Percentiles rank a stretch among this genome's conserved stretches.
Evolutionary conservation across 2,329 filamentous ascomycete species (phyloP).

Genomic region (Colletotrichum trifolii): DNA sequence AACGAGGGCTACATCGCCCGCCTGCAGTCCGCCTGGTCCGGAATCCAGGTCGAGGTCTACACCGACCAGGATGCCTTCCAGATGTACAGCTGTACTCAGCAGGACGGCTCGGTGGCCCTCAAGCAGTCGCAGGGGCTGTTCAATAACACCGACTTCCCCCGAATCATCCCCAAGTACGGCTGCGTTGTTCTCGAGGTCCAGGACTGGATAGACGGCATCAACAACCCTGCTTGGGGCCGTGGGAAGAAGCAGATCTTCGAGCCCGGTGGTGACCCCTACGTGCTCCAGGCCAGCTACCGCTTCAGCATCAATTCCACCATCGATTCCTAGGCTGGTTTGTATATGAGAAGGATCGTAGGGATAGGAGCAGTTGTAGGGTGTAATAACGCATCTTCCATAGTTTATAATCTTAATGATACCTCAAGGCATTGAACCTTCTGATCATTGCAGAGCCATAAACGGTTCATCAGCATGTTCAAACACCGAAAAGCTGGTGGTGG

Average conservation of each 20-base stretch:
- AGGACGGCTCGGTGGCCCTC: slow-evolving; percentile 77
- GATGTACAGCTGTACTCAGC: slow-evolving; percentile 84
- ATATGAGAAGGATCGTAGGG: background rate
- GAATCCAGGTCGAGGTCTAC: slow-evolving; percentile 84
- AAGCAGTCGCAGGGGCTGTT: slow-evolving; percentile 77
- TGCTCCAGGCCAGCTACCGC: slow-evolving; percentile 70
- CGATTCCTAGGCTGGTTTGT: background rate
- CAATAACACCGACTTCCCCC: slow-evolving; percentile 63
- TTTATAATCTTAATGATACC: slow-evolving; percentile 28
- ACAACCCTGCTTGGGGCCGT: slow-evolving; percentile 88
- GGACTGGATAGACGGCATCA: slow-evolving; percentile 94
- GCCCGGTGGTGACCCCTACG: slow-evolving; percentile 69
- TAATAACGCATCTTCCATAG: background rate
- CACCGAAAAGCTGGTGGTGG: too few relatives aligned
- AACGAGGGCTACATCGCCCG: slow-evolving; percentile 69
- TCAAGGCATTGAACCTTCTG: background rate
- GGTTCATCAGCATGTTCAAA: too few relatives aligned
- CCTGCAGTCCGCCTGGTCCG: slow-evolving; percentile 79
- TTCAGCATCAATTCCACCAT: slow-evolving; percentile 61
- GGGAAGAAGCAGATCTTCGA: slow-evolving; percentile 68
- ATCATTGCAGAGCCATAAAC: background rate
- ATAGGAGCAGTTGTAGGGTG: background rate
- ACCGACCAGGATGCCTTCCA: slow-evolving; percentile 90
- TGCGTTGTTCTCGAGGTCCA: slow-evolving; percentile 93
- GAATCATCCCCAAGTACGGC: slow-evolving; percentile 78